These are phyloP conservation scores for Pythium brachiatum DNA, from an alignment of 352 stramenopile species.

Conservation along the genomic window DNA sequence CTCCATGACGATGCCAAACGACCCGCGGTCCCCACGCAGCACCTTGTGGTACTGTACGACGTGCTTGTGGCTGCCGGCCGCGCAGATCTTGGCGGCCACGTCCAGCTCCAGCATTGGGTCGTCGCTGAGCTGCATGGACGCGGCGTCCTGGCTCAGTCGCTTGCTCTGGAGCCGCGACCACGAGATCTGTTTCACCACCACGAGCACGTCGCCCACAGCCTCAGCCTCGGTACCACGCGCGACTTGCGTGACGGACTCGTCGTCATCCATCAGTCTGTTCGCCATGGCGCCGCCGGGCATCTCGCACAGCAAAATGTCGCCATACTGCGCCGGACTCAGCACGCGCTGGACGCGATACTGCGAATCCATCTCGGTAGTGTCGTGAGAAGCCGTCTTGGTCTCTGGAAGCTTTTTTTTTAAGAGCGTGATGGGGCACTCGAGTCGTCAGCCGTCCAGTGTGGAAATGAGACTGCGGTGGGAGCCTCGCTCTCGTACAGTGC, in stretches of 20 bases:
- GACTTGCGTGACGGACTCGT: background rate
- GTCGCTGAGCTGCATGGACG: constrained; percentile 4
- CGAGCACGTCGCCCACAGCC: background rate
- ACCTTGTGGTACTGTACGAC: constrained; percentile 23
- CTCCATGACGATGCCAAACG: constrained; percentile 32
- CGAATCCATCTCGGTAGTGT: background rate
- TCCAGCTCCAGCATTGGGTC: constrained; percentile 27
- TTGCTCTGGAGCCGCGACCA: constrained; percentile 8
- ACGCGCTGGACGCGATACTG: constrained; percentile 18
- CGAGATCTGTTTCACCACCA: constrained; percentile 21
- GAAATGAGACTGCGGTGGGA: background rate
- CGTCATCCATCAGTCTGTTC: background rate
- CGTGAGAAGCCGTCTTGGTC: background rate
- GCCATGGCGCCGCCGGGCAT: background rate
- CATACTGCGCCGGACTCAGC: constrained; percentile 22
- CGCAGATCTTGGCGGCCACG: constrained; percentile 17
- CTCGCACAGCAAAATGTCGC: constrained; percentile 24
- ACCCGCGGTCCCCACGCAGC: constrained; percentile 16
- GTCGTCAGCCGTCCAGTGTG: background rate
- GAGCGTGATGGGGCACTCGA: too few species aligned
- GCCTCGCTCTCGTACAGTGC: too few species aligned
- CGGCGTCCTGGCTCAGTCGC: background rate
- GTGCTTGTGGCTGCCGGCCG: constrained; percentile 25
- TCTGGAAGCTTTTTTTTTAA: background rate
- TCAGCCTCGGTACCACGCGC: background rate